Base-by-base conservation (phyloP, 2,329 filamentous ascomycete species). In the Alternaria gansuensis region DNA sequence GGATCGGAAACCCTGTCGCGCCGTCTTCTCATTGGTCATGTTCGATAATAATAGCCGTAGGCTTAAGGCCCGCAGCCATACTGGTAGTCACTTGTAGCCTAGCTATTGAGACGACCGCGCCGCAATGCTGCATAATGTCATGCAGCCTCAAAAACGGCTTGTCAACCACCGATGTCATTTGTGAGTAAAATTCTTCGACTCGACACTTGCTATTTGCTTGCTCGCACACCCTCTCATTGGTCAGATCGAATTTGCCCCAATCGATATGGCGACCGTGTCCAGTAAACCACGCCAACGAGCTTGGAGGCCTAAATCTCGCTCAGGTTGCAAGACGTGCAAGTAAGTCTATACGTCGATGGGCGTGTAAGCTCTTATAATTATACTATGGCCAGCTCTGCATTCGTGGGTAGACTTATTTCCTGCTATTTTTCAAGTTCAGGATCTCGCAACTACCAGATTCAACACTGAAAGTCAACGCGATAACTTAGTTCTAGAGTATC, bases 291-390 rank as follows among this genome's bases (percentile, higher is more conserved):
- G 63, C 39, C 63, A 66, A 50, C 60, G 63, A 44, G 58, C 63
- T 5, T 66, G 63, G 63, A 66, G 57, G 34, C 61, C 63, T 2
- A 66, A 66, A 37, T 59, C 58, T 7, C 53, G 61, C 10, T 64
- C 58, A 39, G 63, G 63, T 2, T 66, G 63, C 45, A 66, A 64
- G 49, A 66, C 61, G 8, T 66, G 63, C 63, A 66, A 66, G 63
- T 66, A 60, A 62, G 63, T 64, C 9, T 9, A 8, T 36, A 14
- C 23, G n/a, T 39, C 48, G 39, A 37, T 7, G 14, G 14, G 31
- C 23, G 44, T n/a, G 44, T 7, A 33, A 11, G 10, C 36, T 34
- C 14, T 7, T 13, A 48, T 34, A 48, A 13, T 14, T 5, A 13
- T 26, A 33, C 14, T 13, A 50, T 26, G 33, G 21, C 33, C 17